Percentiles rank a stretch among this genome's conserved stretches.
Evolutionary conservation across 306 rosid genomes (phyloP).

Genomic region (Vicia faba): DNA sequence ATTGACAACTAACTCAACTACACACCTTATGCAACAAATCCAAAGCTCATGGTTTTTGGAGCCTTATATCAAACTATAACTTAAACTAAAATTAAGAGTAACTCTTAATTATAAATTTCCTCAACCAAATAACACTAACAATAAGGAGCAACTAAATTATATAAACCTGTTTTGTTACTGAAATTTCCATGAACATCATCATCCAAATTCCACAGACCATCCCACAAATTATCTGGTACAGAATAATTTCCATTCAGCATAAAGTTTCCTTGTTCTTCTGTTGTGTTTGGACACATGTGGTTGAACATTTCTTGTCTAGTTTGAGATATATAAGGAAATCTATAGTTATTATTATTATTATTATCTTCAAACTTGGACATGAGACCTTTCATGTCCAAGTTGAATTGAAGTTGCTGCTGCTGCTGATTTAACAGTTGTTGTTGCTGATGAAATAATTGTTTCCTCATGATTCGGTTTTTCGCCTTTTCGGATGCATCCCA

Average conservation of each 20-base stretch:
- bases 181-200: conserved; percentile 59
- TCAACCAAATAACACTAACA: conserved; percentile 36
- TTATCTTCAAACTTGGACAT: conserved; percentile 64
- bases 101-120: neutral
- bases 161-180: conserved; percentile 47
- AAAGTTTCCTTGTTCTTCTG: conserved; percentile 49
- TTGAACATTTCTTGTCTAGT: conserved; percentile 48
- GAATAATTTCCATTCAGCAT: conserved; percentile 45
- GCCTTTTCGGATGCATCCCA: conserved; percentile 57
- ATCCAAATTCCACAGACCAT: conserved; percentile 78
- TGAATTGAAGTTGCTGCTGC: conserved; percentile 44
- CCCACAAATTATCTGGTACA: conserved; percentile 58
- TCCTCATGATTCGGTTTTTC: conserved; percentile 57
- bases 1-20: conserved; percentile 40
- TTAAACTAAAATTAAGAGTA: neutral
- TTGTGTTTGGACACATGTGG: conserved; percentile 44
- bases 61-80: conserved; percentile 34
- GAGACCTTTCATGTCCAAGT: conserved; percentile 61
- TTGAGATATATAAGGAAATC: conserved; percentile 44
- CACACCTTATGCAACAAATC: conserved; percentile 40
- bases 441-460: conserved; percentile 66
- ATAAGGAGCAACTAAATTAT: conserved; percentile 67
- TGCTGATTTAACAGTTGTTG: conserved; percentile 44
- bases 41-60: conserved; percentile 49
- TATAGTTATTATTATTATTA: conserved; percentile 24